Evolutionary conservation across 2,329 filamentous ascomycete genomes (phyloP).

Genomic region (Trichoderma pleuroti): DNA sequence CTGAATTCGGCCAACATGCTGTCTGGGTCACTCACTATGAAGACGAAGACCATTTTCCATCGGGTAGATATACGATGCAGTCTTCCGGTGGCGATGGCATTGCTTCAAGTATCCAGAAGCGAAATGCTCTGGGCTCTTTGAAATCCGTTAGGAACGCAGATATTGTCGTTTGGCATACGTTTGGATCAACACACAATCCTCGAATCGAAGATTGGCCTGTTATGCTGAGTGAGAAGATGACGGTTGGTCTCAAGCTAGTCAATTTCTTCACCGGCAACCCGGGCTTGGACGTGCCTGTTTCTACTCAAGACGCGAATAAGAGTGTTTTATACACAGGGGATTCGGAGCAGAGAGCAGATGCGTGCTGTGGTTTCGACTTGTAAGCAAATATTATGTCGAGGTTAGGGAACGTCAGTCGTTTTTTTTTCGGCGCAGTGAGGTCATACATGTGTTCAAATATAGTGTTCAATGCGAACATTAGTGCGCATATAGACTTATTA

Average conservation of each 20-base stretch:
- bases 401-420: no score
- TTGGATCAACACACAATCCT: constrained; percentile 62
- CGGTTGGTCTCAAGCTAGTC: constrained; percentile 48
- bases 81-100: constrained; percentile 42
- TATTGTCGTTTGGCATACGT: constrained; percentile 56
- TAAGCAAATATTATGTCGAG: neutral
- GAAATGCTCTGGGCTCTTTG: neutral
- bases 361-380: neutral
- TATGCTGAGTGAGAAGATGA: constrained; percentile 60
- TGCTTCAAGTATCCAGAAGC: constrained; percentile 20
- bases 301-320: neutral
- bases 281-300: neutral
- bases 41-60: constrained; percentile 43
- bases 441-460: no score
- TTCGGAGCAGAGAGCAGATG: neutral
- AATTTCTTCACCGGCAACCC: constrained; percentile 47
- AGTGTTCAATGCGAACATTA: no score
- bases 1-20: constrained; percentile 42
- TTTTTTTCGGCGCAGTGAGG: no score
- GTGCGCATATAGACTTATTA: no score
- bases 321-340: neutral
- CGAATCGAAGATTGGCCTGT: constrained; percentile 63
- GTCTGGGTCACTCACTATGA: constrained; percentile 45
- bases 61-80: constrained; percentile 45
- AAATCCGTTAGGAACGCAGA: constrained; percentile 41